Conservation (phyloP, 805 yeast genomes). For the Saccharomycopsis selenospora region DNA sequence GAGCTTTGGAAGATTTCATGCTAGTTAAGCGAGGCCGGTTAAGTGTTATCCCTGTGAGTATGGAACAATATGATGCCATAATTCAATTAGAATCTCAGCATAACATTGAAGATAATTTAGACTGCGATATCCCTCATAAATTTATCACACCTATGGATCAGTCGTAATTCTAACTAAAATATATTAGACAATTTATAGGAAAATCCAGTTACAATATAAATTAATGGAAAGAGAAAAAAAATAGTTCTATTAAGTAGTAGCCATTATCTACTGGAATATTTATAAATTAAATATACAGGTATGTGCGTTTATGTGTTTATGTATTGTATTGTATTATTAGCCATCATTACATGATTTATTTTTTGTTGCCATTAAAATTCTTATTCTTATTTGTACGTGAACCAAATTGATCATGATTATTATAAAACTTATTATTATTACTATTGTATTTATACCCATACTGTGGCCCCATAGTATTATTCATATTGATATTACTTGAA, state of each 20-base stretch:
- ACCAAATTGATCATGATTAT: neutral
- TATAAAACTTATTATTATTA: neutral
- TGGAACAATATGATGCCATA: conserved; percentile 35
- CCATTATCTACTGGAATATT: too few relatives aligned
- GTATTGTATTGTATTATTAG: too few relatives aligned
- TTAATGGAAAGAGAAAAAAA: too few relatives aligned
- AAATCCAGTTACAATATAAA: too few relatives aligned
- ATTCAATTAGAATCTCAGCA: conserved; percentile 31
- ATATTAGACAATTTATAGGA: too few relatives aligned
- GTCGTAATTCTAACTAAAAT: too few relatives aligned
- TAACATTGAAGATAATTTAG: conserved; percentile 28
- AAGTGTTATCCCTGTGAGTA: conserved; percentile 45
- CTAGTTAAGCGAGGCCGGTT: conserved; percentile 42
- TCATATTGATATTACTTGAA: neutral
- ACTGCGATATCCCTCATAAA: conserved; percentile 26
- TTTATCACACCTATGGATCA: neutral
- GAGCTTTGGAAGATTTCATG: conserved; percentile 25
- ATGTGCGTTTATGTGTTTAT: too few relatives aligned
- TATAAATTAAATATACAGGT: too few relatives aligned
- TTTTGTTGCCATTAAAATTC: neutral
- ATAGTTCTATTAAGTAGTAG: too few relatives aligned
- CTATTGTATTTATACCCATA: neutral
- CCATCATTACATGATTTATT: too few relatives aligned
- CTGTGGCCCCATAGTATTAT: neutral
- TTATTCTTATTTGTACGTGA: neutral